Evolutionary conservation across 176 grass and related monocot species (phyloP).

Genomic region (Eragrostis nindensis): DNA sequence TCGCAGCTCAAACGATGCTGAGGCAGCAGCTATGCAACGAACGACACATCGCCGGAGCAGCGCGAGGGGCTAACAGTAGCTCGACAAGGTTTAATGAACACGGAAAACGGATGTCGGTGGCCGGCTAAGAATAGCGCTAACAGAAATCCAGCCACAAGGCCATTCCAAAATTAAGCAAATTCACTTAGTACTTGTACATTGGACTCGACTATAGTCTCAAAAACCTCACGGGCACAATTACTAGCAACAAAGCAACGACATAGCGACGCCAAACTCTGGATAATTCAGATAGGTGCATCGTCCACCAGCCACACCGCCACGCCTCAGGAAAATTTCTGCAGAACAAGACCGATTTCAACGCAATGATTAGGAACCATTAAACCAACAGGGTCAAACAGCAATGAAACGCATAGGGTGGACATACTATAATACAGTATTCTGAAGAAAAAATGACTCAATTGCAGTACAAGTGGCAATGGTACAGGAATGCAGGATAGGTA

Average conservation of each 20-base stretch:
- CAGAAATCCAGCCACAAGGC: not conserved
- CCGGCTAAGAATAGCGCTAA: not conserved
- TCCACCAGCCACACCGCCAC: not conserved
- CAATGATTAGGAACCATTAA: not conserved
- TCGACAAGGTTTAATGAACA: too few species aligned
- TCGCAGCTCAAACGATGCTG: too few species aligned
- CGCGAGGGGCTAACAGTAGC: too few species aligned
- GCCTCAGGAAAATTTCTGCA: slow-evolving; percentile 30
- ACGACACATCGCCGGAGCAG: too few species aligned
- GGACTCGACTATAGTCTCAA: slow-evolving; percentile 26
- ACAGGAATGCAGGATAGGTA: too few species aligned
- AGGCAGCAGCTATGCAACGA: too few species aligned
- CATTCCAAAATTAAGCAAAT: not conserved
- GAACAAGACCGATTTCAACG: not conserved
- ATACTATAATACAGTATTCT: too few species aligned
- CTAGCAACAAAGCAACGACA: not conserved
- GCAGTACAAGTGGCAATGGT: too few species aligned
- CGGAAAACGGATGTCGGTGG: too few species aligned
- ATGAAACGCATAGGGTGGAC: too few species aligned
- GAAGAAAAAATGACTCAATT: too few species aligned
- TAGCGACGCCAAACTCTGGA: not conserved
- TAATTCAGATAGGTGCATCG: slow-evolving; percentile 5
- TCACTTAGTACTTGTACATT: not conserved
- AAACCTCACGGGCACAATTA: slow-evolving; percentile 18
- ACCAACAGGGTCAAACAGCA: too few species aligned